These are phyloP conservation scores for Zhuliangozyma parablackwelliae DNA, from an alignment of 1,139 yeast genomes.

Conservation along the genomic window DNA sequence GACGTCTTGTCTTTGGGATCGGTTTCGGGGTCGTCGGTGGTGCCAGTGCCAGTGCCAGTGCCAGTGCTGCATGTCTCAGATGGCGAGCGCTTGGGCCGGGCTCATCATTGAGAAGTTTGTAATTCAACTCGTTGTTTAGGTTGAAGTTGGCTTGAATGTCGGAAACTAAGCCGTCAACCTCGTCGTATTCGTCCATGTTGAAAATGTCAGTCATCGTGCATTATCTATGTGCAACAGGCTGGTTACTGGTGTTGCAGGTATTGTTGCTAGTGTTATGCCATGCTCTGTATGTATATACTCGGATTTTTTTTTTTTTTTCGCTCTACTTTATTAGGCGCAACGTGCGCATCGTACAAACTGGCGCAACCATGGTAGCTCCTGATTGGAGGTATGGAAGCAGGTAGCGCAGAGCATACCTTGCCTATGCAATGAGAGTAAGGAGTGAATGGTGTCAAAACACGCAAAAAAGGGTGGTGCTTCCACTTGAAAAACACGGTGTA, in stretches of 20 bases:
- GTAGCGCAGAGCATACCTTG: too few species aligned
- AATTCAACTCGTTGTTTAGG: constrained; percentile 4
- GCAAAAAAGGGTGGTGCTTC: too few species aligned
- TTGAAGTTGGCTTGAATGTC: constrained; percentile 1
- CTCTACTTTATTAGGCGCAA: too few species aligned
- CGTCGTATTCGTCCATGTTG: constrained; percentile 11
- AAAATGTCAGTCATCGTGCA: constrained; percentile 12
- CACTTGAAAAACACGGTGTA: too few species aligned
- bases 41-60: background rate
- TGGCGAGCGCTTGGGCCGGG: too few species aligned
- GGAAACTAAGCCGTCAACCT: constrained; percentile 2
- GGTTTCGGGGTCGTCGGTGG: constrained; percentile 7
- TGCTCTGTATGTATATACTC: background rate
- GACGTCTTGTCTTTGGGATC: constrained; percentile 9
- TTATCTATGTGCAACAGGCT: too few species aligned
- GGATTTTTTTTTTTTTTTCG: too few species aligned
- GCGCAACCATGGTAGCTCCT: too few species aligned
- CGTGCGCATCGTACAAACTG: too few species aligned
- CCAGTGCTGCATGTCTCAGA: background rate
- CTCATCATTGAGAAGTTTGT: constrained; percentile 1
- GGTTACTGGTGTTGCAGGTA: background rate
- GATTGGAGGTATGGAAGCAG: too few species aligned
- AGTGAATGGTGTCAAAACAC: too few species aligned
- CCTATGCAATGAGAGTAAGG: too few species aligned
- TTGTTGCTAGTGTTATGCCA: background rate